A percentile compares a stretch with the other conserved stretches of the same genome.
Evolutionary conservation across 2,329 filamentous ascomycete genomes (phyloP).

Genomic region (Trichoderma oligosporum): DNA sequence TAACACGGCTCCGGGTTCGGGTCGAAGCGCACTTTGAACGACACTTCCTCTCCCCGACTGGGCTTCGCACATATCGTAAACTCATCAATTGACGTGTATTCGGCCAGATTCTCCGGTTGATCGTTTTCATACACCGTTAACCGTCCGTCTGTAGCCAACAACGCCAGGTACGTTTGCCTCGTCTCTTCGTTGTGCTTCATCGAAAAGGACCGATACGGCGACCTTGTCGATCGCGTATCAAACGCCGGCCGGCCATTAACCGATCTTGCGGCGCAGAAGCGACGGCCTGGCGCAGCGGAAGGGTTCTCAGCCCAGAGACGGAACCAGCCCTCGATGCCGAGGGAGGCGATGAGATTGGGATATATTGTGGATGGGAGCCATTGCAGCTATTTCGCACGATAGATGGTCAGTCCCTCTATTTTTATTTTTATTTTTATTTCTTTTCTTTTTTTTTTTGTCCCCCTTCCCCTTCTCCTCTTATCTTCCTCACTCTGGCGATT

Average conservation of each 20-base stretch:
- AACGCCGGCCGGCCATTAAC: conserved; percentile 49
- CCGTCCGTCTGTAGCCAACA: conserved; percentile 77
- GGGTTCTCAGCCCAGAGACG: conserved; percentile 92
- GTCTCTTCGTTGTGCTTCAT: conserved; percentile 78
- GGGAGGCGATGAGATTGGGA: conserved; percentile 77
- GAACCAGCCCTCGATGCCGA: conserved; percentile 85
- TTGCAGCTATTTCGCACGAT: conserved; percentile 60
- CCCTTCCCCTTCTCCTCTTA: too few species aligned
- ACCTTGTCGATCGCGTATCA: conserved; percentile 53
- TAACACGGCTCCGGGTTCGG: conserved; percentile 80
- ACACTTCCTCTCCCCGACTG: conserved; percentile 76
- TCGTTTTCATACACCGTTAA: conserved; percentile 81
- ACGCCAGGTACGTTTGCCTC: conserved; percentile 76
- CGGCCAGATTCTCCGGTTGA: conserved; percentile 73
- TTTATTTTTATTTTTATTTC: too few species aligned
- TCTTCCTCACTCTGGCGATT: too few species aligned
- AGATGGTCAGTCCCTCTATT: not conserved
- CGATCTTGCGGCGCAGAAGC: conserved; percentile 65
- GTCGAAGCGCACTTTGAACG: conserved; percentile 83
- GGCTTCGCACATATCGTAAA: conserved; percentile 70
- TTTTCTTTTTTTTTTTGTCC: too few species aligned
- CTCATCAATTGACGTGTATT: conserved; percentile 72
- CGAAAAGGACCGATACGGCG: conserved; percentile 74
- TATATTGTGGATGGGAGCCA: conserved; percentile 91
- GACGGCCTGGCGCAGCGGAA: conserved; percentile 71